Evolutionary conservation across 257 asterid species (phyloP), one percentile per base, ranked within the genome.

Genomic region (Solanum raphanifolium): DNA sequence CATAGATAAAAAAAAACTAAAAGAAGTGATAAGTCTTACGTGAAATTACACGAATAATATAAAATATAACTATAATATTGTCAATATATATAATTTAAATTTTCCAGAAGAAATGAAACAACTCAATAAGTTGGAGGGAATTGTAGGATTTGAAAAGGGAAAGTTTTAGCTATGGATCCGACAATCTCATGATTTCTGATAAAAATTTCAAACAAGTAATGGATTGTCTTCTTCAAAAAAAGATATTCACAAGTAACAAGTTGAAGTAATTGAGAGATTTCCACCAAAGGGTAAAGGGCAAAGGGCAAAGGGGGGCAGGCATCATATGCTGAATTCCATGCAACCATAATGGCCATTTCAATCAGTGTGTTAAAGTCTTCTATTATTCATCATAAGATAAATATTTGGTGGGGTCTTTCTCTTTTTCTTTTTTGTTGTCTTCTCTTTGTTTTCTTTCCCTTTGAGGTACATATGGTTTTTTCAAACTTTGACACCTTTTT

Each of bases 251-350:
- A 18, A 88, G 90, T 58, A 78, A 92, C 93, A 92, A 92, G 90
- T 91, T 94, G 93, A 93, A 93, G 95, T 94, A 93, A 91, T 62
- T 39, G 84, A 87, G 87, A 36, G 87, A 38, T n/a, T 7, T 55
- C 62, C 43, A 89, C 69, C 36, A 31, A 87, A 65, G 20, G 69
- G 32, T 36, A 75, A 66, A 65, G 31, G 68, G 62, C 60, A 52
- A 52, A 52, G 60, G 60, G 60, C 62, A 52, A 52, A 52, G 62
- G 62, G 62, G 46, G 71, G 82, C 88, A 76, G 88, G 79, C 83
- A 52, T 52, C 62, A 69, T 87, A 91, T 90, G 93, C 94, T 94
- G 99, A 96, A 96, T 96, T 96, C 98, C 95, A 96, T 95, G 99
- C 98, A 94, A 90, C 93, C 92, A 94, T 95, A 91, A 94, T 91